Conservation (phyloP, 345 rosid species). For the Turnera subulata region DNA sequence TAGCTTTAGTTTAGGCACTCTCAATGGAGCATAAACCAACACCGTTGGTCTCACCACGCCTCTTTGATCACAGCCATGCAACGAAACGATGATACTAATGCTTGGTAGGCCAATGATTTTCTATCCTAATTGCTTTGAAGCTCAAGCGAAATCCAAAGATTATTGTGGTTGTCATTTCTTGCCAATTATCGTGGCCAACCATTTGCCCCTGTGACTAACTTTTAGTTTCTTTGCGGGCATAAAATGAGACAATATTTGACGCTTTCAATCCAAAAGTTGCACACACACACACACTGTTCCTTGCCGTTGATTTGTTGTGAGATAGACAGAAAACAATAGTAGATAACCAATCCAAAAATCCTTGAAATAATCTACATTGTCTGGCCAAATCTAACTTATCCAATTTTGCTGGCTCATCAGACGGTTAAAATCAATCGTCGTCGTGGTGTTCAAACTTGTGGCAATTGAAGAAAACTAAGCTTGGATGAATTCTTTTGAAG, state of each 20-base stretch:
- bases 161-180: not conserved
- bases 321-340: not conserved
- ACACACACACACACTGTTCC: not conserved
- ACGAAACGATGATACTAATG: not conserved
- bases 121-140: not conserved
- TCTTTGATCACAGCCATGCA: no score
- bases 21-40: no score
- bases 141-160: not conserved
- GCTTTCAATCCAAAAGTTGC: not conserved
- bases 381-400: not conserved
- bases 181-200: not conserved
- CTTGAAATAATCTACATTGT: constrained; percentile 1
- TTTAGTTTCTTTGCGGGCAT: not conserved
- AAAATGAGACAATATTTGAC: not conserved
- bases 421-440: not conserved
- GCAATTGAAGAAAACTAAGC: not conserved
- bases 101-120: not conserved
- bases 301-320: not conserved
- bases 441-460: not conserved
- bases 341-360: not conserved
- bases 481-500: no score
- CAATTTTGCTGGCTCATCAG: not conserved
- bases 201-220: not conserved
- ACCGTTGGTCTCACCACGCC: no score
- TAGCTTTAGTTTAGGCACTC: no score